phyloP scores from a whole-genome alignment of 1,284 basidiomycete species.

The Puccinia sorghi region DNA sequence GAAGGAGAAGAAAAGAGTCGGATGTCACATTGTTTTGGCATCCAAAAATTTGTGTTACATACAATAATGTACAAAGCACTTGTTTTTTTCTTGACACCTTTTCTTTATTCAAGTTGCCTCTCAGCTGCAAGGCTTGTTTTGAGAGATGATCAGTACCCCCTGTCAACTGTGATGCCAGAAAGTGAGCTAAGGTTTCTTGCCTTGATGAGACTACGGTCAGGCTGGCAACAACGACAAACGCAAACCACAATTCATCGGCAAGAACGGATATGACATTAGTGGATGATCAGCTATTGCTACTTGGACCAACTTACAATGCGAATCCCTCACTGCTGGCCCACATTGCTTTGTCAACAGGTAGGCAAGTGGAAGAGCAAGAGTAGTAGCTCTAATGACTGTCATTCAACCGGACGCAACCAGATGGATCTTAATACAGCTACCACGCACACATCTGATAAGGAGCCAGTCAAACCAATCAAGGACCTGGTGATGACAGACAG shows the following conservation, averaged over 20 bases:
- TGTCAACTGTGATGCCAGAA: slow-evolving; percentile 73
- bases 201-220: slow-evolving; percentile 70
- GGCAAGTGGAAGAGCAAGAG: slow-evolving; percentile 68
- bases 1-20: slow-evolving; percentile 72
- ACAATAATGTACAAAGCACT: slow-evolving; percentile 68
- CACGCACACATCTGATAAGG: slow-evolving; percentile 30
- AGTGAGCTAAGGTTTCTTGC: slow-evolving; percentile 89
- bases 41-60: slow-evolving; percentile 81
- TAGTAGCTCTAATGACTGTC: slow-evolving; percentile 42
- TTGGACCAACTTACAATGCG: slow-evolving; percentile 21
- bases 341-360: slow-evolving; percentile 62
- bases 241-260: slow-evolving; percentile 73
- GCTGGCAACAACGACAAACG: slow-evolving; percentile 27
- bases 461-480: slow-evolving; percentile 6
- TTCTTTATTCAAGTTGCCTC: slow-evolving; percentile 70
- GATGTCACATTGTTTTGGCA: slow-evolving; percentile 75
- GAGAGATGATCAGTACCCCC: slow-evolving; percentile 71
- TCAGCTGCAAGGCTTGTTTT: slow-evolving; percentile 76
- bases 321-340: slow-evolving; percentile 52
- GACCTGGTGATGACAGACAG: slow-evolving; percentile 8
- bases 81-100: not conserved
- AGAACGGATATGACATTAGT: slow-evolving; percentile 80
- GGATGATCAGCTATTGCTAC: slow-evolving; percentile 62
- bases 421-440: not conserved
- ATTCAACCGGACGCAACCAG: slow-evolving; percentile 32